Evolutionary conservation across 192 early-diverging fungal species (phyloP), one percentile per base, ranked within the genome.

Genomic region (Backusella tuberculispora): DNA sequence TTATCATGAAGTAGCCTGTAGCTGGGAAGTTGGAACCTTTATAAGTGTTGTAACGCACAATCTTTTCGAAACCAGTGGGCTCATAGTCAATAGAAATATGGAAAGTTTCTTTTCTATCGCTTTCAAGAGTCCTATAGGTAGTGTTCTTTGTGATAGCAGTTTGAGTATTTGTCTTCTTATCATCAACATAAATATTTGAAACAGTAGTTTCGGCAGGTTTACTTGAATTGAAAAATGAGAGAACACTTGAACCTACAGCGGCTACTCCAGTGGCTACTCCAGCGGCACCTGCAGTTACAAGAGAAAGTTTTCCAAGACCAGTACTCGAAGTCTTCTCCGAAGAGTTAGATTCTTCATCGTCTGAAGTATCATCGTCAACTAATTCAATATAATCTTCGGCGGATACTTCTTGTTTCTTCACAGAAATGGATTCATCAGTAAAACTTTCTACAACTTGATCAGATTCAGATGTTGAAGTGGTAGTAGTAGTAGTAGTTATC

Each of bases 1-100:
- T 74, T 38, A 78, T 78, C 19, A 78, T 60, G 66, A 78, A 78
- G 44, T 74, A 78, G 6, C 68, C 77, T 0, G n/a, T 10, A 46
- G 72, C 65, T 14, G 63, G 63, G 72, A 78, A 78, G 14, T 42
- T 63, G n/a, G 12, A 14, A 17, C 15, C 71, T 9, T 69, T 63
- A 41, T 69, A 43, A 4, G 17, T 56, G 4, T 50, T 78, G 66
- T 70, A 78, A 14, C 53, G 70, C 14, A 70, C 53, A 26, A 78
- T 45, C 66, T 74, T 72, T 70, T 70, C 60, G 45, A 63, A 78
- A 8, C 77, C 77, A 17, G 66, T 74, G 46, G 77, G 72, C 8
- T 70, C 26, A 53, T 74, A 74, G n/a, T 48, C 72, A 42, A 34
- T 67, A 48, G 43, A 13, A 19, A 50, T 34, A 43, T 64, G 34